Base-by-base conservation (phyloP, 2,329 filamentous ascomycete species). In the Chlorencoelia australis region DNA sequence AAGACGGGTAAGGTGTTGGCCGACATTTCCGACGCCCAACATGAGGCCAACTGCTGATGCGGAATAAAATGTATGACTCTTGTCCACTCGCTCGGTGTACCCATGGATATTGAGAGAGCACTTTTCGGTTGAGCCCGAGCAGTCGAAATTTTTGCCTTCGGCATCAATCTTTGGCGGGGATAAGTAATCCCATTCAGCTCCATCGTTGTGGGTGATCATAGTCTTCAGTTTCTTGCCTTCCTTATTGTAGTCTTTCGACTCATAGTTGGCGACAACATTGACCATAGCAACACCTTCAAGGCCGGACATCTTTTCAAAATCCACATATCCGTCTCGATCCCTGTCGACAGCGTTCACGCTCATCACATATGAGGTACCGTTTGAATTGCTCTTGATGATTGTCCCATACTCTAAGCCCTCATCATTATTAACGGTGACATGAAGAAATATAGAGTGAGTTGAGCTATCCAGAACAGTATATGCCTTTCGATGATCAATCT, bases 371-470 rank as follows among this genome's bases (percentile, higher is more conserved):
- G 83, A 91, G 1, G 91, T 98, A 36, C 91, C 91, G 55, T 98
- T 96, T 51, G 87, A 95, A 65, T 98, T 98, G 55, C 87, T 95
- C 73, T 96, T 98, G 61, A 98, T 76, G 49, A 98, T 85, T 16
- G 82, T 81, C 24, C 91, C 91, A 50, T 83, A 87, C 41, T 82
- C 74, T 33, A 72, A 74, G 13, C 75, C 79, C 33, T 67, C 57
- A 3, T 66, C 65, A 26, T 70, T 71, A 51, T 82, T 80, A 26
- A 85, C 84, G 1, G 82, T 87, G 30, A 96, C 89, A 54, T 96
- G 93, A 40, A 98, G 64, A 62, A 96, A 96, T 40, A 98, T 73
- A 1, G 91, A 83, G 59, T 96, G 89, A 1, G 87, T 94, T 2
- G 86, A 91, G 60, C 88, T 95, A 57, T 95, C 88, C 19, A 98